Percentiles rank a stretch among this genome's conserved stretches.
These are phyloP conservation scores for Pseudoscleropodium purum DNA, from an alignment of 225 moss, liverwort and hornwort species.

Conservation along the genomic window DNA sequence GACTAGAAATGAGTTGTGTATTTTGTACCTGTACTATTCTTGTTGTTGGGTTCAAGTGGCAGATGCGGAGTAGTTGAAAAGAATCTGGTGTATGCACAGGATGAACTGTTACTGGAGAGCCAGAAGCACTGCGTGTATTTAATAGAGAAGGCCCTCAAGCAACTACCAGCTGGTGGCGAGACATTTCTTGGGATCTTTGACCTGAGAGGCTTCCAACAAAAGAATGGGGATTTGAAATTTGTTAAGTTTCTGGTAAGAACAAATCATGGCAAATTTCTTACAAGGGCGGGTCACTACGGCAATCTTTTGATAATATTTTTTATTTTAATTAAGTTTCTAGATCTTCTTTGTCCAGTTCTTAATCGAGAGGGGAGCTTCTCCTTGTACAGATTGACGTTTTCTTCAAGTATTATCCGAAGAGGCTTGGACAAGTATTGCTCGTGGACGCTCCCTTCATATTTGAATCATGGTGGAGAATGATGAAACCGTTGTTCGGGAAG, in stretches of 20 bases:
- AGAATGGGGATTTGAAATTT: slow-evolving; percentile 60
- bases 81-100: slow-evolving; percentile 8
- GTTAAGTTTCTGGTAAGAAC: slow-evolving; percentile 58
- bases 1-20: background rate
- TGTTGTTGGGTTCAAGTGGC: background rate
- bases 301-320: background rate
- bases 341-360: background rate
- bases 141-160: slow-evolving; percentile 52
- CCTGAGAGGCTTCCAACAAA: slow-evolving; percentile 50
- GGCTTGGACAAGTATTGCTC: slow-evolving; percentile 61
- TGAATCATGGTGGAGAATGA: slow-evolving; percentile 59
- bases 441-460: slow-evolving; percentile 64
- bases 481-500: slow-evolving; percentile 52
- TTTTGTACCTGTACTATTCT: background rate
- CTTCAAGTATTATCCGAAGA: slow-evolving; percentile 73
- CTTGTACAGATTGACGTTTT: slow-evolving; percentile 53
- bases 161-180: slow-evolving; percentile 49
- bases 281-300: no score
- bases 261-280: background rate
- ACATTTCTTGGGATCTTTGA: slow-evolving; percentile 65
- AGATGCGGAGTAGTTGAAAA: background rate
- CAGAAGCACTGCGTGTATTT: slow-evolving; percentile 57
- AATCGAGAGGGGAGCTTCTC: background rate
- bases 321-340: background rate
- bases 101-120: slow-evolving; percentile 42